Conservation (phyloP, 2,329 filamentous ascomycete species). For the Venturia aucupariae region DNA sequence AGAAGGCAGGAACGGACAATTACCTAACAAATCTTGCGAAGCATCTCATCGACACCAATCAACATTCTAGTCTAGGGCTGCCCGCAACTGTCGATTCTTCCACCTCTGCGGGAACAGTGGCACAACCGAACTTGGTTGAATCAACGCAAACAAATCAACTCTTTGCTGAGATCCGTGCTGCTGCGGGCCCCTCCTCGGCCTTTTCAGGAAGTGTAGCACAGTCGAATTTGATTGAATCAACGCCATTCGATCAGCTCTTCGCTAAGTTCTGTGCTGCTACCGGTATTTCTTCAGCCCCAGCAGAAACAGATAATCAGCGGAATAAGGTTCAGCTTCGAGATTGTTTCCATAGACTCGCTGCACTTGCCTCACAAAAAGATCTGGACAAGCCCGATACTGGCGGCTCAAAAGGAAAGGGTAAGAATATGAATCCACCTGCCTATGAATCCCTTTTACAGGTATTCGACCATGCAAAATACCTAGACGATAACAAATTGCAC, state of each 20-base stretch:
- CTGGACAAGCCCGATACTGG: background rate
- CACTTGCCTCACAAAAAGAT: background rate
- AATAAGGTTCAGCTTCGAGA: no score
- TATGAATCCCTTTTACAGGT: background rate
- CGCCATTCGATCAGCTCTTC: background rate
- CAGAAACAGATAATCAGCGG: background rate
- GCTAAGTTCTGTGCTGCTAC: background rate
- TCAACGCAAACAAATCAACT: background rate
- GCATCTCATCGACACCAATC: no score
- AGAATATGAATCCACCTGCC: background rate
- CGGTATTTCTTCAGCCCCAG: background rate
- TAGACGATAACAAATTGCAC: slow-evolving; percentile 46
- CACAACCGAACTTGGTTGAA: background rate
- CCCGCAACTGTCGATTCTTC: background rate
- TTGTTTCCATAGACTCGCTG: no score
- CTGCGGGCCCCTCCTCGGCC: background rate
- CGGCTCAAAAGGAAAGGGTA: background rate
- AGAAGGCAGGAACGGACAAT: no score
- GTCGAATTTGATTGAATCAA: background rate
- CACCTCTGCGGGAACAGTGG: background rate
- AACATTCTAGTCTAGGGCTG: no score
- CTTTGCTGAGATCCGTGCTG: background rate
- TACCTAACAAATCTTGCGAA: no score
- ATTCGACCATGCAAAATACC: slow-evolving; percentile 17
- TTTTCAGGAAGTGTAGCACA: background rate